These are phyloP conservation scores for Penicillium sp. DNA, from an alignment of 2,329 filamentous ascomycete genomes.

Conservation along the genomic window DNA sequence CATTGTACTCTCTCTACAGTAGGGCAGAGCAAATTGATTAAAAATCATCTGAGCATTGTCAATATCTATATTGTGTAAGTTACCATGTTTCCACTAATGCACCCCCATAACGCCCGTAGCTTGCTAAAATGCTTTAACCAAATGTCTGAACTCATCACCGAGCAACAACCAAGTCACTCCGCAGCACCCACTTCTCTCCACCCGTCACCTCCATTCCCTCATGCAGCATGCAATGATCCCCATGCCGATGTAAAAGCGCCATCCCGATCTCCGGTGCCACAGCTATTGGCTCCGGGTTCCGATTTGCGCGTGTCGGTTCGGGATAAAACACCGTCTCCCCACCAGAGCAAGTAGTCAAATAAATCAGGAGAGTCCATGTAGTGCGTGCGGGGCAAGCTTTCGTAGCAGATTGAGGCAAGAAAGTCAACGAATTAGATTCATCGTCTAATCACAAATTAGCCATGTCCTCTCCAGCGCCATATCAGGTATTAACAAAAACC, in stretches of 20 bases:
- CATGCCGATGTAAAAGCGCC: slow-evolving; percentile 83
- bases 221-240: slow-evolving; percentile 84
- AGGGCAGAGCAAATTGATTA: slow-evolving; percentile 19
- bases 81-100: background rate
- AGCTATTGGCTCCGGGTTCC: slow-evolving; percentile 62
- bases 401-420: slow-evolving; percentile 51
- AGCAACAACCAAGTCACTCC: slow-evolving; percentile 68
- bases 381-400: slow-evolving; percentile 61
- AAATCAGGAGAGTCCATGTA: slow-evolving; percentile 89
- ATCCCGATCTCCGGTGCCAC: slow-evolving; percentile 80
- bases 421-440: slow-evolving; percentile 72
- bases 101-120: background rate
- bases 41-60: slow-evolving; percentile 3
- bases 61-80: background rate
- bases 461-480: background rate
- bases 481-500: background rate
- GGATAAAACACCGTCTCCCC: slow-evolving; percentile 94
- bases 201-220: slow-evolving; percentile 76
- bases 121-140: background rate
- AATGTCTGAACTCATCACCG: slow-evolving; percentile 24
- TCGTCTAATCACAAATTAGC: slow-evolving; percentile 62
- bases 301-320: slow-evolving; percentile 51
- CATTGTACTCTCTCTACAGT: background rate
- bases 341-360: slow-evolving; percentile 79
- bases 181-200: slow-evolving; percentile 88